Evolutionary conservation across 805 yeast species (phyloP).

Genomic region (Ogataea neopini): DNA sequence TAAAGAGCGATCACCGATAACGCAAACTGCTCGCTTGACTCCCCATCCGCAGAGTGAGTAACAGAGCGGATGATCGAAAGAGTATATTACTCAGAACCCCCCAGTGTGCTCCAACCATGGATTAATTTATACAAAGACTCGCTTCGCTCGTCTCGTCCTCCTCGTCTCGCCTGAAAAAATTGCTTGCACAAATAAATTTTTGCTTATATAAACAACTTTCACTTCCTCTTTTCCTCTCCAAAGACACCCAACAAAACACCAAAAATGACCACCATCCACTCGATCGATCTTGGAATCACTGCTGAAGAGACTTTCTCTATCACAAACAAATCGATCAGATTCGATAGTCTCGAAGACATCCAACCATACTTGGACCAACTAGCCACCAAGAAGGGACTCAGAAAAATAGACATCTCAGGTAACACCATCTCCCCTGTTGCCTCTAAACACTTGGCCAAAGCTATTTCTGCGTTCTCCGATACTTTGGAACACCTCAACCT

Average conservation of each 20-base stretch:
- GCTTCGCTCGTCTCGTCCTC: neutral
- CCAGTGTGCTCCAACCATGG: too few relatives aligned
- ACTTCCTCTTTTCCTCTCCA: too few relatives aligned
- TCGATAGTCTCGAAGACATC: conserved; percentile 72
- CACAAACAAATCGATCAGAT: conserved; percentile 73
- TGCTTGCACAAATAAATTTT: neutral
- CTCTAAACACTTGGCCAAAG: conserved; percentile 65
- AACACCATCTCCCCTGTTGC: conserved; percentile 95
- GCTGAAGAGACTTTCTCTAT: conserved; percentile 57
- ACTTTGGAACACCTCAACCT: conserved; percentile 71
- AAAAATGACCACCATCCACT: conserved; percentile 38
- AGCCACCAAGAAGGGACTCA: conserved; percentile 36
- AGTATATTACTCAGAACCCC: too few relatives aligned
- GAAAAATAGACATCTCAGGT: conserved; percentile 80
- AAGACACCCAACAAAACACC: neutral
- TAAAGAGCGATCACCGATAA: too few relatives aligned
- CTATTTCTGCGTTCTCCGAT: conserved; percentile 42
- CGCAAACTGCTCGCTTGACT: too few relatives aligned
- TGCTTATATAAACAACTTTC: too few relatives aligned
- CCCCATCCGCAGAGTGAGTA: too few relatives aligned
- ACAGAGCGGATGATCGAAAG: too few relatives aligned
- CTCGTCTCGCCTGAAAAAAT: neutral
- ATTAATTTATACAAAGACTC: too few relatives aligned
- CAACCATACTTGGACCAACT: conserved; percentile 67
- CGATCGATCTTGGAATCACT: conserved; percentile 41